A percentile compares a stretch with the other conserved stretches of the same genome.
Conservation (phyloP, 352 stramenopile species). For the Phytophthora pluvialis region DNA sequence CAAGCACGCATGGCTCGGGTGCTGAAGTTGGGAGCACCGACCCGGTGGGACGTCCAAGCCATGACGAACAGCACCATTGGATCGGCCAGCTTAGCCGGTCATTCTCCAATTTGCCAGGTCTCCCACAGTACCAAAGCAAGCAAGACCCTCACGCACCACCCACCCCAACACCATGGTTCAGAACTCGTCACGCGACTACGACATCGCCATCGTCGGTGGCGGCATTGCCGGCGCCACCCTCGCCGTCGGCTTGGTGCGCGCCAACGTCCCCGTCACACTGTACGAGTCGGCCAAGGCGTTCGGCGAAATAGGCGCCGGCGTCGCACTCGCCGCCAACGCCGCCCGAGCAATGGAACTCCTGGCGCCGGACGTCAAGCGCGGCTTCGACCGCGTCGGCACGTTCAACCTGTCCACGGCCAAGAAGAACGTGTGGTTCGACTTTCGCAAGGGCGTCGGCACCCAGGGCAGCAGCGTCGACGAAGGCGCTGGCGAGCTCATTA, state of each 20-base stretch:
- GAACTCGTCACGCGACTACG: conserved; percentile 29
- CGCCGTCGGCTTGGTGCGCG: conserved; percentile 27
- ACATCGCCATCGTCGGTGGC: conserved; percentile 40
- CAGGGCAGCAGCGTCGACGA: conserved; percentile 27
- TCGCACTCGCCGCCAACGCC: conserved; percentile 35
- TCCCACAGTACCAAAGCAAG: conserved; percentile 8
- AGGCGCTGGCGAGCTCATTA: conserved; percentile 33
- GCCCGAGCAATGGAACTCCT: conserved; percentile 39
- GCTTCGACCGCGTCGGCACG: conserved; percentile 44
- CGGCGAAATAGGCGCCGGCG: conserved; percentile 39
- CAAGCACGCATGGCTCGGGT: conserved; percentile 9
- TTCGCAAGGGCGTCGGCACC: conserved; percentile 39
- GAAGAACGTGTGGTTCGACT: conserved; percentile 48
- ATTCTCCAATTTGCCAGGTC: conserved; percentile 28
- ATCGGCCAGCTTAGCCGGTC: conserved; percentile 4
- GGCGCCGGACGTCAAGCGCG: conserved; percentile 33
- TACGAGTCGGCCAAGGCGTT: conserved; percentile 43
- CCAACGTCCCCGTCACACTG: conserved; percentile 37
- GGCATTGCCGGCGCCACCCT: conserved; percentile 41
- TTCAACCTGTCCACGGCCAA: conserved; percentile 40
- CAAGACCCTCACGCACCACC: not conserved
- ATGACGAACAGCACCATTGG: conserved; percentile 14
- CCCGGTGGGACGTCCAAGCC: conserved; percentile 3
- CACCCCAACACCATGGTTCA: conserved; percentile 23
- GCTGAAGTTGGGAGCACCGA: not conserved